These are phyloP conservation scores for Corymbia citriodora DNA, from an alignment of 441 rosid genomes.

Conservation along the genomic window DNA sequence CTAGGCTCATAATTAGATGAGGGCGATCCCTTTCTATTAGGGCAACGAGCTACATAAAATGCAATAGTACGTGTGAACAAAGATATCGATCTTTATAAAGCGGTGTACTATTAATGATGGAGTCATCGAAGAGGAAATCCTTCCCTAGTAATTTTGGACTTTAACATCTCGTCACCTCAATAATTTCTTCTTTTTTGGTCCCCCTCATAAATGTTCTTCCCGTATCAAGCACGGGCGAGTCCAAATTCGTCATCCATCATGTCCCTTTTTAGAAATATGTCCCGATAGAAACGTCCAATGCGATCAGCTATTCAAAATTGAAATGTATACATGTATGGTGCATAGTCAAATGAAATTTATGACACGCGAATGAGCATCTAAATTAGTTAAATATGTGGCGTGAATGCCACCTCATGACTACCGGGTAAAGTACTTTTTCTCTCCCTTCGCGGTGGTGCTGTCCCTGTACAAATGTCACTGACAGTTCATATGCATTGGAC, in stretches of 20 bases:
- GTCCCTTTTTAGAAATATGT: not conserved
- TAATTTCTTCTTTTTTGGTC: not conserved
- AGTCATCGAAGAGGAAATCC: not conserved
- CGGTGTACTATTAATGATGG: not conserved
- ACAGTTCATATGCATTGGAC: not conserved
- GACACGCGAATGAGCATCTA: not conserved
- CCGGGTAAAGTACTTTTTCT: not conserved
- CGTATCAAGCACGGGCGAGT: not conserved
- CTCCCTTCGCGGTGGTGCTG: not conserved
- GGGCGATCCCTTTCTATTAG: not conserved
- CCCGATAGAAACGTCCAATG: not conserved
- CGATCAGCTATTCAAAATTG: not conserved
- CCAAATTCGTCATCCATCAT: not conserved
- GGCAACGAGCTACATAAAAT: not conserved
- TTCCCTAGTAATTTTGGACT: not conserved
- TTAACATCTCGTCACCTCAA: rapidly evolving
- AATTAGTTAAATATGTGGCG: not conserved
- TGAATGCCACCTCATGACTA: too few relatives aligned
- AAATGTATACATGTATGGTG: rapidly evolving
- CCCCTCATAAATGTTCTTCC: not conserved
- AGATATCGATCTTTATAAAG: not conserved
- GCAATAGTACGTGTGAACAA: not conserved
- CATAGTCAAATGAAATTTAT: not conserved
- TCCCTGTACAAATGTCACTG: not conserved
- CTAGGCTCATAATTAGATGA: not conserved